Evolutionary conservation across 768 basidiomycete species (phyloP).

Genomic region (Lyophyllum atratum): DNA sequence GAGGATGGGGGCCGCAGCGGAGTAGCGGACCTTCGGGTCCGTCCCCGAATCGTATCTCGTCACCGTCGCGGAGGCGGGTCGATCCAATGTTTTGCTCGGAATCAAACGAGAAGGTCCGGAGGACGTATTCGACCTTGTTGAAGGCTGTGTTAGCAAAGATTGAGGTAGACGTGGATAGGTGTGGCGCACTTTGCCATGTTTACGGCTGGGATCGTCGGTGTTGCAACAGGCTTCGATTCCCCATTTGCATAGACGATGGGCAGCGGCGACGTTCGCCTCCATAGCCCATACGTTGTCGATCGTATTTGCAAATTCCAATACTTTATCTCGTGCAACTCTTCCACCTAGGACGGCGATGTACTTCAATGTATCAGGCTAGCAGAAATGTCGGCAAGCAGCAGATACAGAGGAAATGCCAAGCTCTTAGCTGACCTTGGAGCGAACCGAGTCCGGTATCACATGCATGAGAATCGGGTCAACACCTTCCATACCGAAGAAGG

Average conservation of each 20-base stretch:
- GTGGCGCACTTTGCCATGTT: too few relatives aligned
- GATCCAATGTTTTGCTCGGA: slow-evolving; percentile 3
- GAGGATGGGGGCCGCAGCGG: slow-evolving; percentile 17
- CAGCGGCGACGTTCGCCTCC: slow-evolving; percentile 8
- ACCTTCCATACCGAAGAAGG: slow-evolving; percentile 6
- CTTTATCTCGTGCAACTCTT: neutral
- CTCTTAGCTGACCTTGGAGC: slow-evolving; percentile 12
- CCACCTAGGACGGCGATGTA: slow-evolving; percentile 14
- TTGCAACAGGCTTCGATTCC: slow-evolving; percentile 15
- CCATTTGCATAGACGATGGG: slow-evolving; percentile 11
- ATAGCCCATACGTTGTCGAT: slow-evolving; percentile 13
- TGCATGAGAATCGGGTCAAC: slow-evolving; percentile 12
- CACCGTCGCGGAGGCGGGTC: slow-evolving; percentile 16
- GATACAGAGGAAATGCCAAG: neutral
- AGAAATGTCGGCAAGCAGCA: neutral
- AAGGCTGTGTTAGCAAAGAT: neutral
- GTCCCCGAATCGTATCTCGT: slow-evolving; percentile 18
- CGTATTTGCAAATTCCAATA: slow-evolving; percentile 4
- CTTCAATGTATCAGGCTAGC: slow-evolving; percentile 11
- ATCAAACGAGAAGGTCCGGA: slow-evolving; percentile 10
- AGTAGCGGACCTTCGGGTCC: slow-evolving; percentile 16
- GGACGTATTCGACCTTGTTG: slow-evolving; percentile 7
- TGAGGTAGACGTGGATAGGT: too few relatives aligned
- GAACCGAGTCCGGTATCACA: slow-evolving; percentile 15
- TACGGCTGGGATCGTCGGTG: neutral